These are phyloP conservation scores for Thelephora aurantiotincta DNA, from an alignment of 768 basidiomycete species.

Conservation along the genomic window DNA sequence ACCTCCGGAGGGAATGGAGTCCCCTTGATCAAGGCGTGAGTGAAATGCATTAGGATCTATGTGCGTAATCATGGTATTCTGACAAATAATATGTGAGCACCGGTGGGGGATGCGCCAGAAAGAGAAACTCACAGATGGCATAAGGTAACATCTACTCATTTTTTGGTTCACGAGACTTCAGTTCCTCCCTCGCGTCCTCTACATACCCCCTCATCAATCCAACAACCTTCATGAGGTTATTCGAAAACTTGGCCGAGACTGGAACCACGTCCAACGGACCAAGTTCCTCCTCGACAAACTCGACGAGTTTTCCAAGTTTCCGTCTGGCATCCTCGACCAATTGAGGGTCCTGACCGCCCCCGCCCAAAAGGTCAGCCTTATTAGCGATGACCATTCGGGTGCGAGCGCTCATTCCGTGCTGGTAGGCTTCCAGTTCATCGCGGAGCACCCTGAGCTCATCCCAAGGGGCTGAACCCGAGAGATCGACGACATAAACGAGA, in stretches of 20 bases:
- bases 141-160: too few species aligned
- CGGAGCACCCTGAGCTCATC: slow-evolving; percentile 58
- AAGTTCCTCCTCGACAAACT: slow-evolving; percentile 39
- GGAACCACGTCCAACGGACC: slow-evolving; percentile 56
- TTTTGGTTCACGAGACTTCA: too few species aligned
- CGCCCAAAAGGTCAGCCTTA: slow-evolving; percentile 81
- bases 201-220: slow-evolving; percentile 56
- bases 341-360: slow-evolving; percentile 25
- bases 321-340: slow-evolving; percentile 37
- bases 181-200: slow-evolving; percentile 23
- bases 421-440: slow-evolving; percentile 76
- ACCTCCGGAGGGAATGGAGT: too few species aligned
- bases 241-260: slow-evolving; percentile 72
- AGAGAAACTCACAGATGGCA: too few species aligned
- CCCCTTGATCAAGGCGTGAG: too few species aligned
- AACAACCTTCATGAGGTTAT: slow-evolving; percentile 66
- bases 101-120: too few species aligned
- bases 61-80: too few species aligned
- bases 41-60: too few species aligned
- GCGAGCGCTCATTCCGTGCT: slow-evolving; percentile 62
- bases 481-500: slow-evolving; percentile 85
- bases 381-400: slow-evolving; percentile 82
- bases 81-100: too few species aligned
- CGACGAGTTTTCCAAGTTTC: slow-evolving; percentile 43
- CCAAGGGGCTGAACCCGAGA: slow-evolving; percentile 62